Evolutionary conservation across 139 green algal genomes (phyloP).

Genomic region (Tetratostichococcus sp.): DNA sequence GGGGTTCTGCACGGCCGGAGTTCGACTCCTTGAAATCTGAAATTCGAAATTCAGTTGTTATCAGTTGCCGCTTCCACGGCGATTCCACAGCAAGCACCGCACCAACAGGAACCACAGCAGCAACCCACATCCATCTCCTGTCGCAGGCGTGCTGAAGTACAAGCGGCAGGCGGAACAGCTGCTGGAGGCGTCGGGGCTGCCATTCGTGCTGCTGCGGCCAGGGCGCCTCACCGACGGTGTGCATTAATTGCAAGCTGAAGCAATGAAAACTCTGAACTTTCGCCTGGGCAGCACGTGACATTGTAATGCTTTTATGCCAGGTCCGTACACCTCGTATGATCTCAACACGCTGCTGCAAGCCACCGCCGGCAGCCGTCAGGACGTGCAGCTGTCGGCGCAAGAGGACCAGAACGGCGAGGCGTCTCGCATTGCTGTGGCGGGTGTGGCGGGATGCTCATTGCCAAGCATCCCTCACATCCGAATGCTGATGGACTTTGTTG

Average conservation of each 20-base stretch:
- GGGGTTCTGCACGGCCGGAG: too few relatives aligned
- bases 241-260: too few relatives aligned
- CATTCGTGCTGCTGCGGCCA: slow-evolving; percentile 90
- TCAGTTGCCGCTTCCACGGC: too few relatives aligned
- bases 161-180: slow-evolving; percentile 77
- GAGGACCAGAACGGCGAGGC: slow-evolving; percentile 70
- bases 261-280: too few relatives aligned
- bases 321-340: slow-evolving; percentile 96
- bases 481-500: too few relatives aligned
- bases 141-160: slow-evolving; percentile 90
- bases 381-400: slow-evolving; percentile 41
- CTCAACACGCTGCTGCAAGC: slow-evolving; percentile 93
- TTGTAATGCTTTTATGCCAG: too few relatives aligned
- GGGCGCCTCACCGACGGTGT: slow-evolving; percentile 91
- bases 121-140: too few relatives aligned
- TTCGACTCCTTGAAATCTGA: background rate
- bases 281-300: too few relatives aligned
- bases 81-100: too few relatives aligned
- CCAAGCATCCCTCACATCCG: too few relatives aligned
- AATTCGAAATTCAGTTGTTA: background rate
- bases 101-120: too few relatives aligned
- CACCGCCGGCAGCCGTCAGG: slow-evolving; percentile 34
- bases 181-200: slow-evolving; percentile 64
- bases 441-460: slow-evolving; percentile 23
- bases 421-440: slow-evolving; percentile 68